A percentile compares a stretch with the other conserved stretches of the same genome.
Evolutionary conservation across 2,329 filamentous ascomycete species (phyloP).

Genomic region (Fusarium clavum): DNA sequence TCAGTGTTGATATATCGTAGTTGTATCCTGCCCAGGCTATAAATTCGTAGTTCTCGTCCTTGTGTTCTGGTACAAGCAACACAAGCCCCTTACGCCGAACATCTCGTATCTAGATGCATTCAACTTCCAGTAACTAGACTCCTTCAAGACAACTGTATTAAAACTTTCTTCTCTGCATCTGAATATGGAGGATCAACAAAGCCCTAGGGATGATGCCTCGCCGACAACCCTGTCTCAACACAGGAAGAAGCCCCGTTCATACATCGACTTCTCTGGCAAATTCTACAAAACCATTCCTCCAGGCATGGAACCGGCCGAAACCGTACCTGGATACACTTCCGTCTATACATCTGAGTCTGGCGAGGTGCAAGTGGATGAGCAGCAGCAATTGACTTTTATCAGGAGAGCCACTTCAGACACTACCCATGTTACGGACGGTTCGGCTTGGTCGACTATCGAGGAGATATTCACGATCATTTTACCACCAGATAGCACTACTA

Average conservation of each 20-base stretch:
- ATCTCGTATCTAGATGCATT: background rate
- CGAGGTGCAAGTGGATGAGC: too few relatives aligned
- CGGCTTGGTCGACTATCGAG: background rate
- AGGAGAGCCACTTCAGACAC: background rate
- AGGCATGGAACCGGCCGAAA: background rate
- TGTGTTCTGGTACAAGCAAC: background rate
- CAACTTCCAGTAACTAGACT: fast-evolving
- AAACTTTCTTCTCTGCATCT: too few relatives aligned
- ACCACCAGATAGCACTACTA: background rate
- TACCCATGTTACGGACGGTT: too few relatives aligned
- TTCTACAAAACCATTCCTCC: background rate
- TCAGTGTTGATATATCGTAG: background rate
- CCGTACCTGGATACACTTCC: background rate
- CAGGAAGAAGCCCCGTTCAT: background rate
- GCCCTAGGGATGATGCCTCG: background rate
- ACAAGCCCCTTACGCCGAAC: background rate
- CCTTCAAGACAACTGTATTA: background rate
- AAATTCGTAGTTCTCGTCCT: fast-evolving
- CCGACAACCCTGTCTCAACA: background rate
- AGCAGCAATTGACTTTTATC: background rate
- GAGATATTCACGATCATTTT: background rate
- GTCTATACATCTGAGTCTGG: background rate
- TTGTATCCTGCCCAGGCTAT: background rate
- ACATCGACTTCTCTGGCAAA: background rate
- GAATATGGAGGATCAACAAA: background rate